These are phyloP conservation scores for Daldinia loculata DNA, from an alignment of 495 filamentous ascomycete genomes.

Conservation along the genomic window DNA sequence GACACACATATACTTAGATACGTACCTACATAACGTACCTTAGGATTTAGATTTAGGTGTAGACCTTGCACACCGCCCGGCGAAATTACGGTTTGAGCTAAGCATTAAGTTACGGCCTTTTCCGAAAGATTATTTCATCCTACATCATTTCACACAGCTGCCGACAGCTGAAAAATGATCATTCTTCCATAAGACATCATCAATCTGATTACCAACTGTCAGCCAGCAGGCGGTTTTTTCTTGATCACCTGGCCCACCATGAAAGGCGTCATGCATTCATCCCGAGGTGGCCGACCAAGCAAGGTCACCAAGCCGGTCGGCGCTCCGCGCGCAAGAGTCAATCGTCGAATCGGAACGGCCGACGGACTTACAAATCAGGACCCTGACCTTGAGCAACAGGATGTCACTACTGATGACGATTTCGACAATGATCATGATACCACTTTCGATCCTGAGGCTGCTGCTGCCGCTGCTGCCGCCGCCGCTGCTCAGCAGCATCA, in stretches of 20 bases:
- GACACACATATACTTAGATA: not conserved
- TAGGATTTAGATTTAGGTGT: not conserved
- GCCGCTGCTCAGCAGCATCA: constrained; percentile 33
- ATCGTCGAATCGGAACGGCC: constrained; percentile 41
- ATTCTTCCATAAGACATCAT: constrained; percentile 36
- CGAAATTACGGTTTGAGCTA: not conserved
- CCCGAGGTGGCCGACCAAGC: constrained; percentile 53
- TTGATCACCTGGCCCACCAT: constrained; percentile 39
- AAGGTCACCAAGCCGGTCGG: constrained; percentile 53
- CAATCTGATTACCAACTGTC: constrained; percentile 47
- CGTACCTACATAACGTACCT: not conserved
- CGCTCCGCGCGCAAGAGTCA: constrained; percentile 34
- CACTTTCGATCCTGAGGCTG: constrained; percentile 48
- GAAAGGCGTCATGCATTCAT: constrained; percentile 47
- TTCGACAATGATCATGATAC: constrained; percentile 28
- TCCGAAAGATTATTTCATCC: not conserved
- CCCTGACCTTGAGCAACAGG: constrained; percentile 28
- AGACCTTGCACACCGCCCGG: not conserved
- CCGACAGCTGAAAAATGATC: constrained; percentile 41
- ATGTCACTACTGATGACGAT: not conserved
- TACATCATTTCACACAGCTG: constrained; percentile 27
- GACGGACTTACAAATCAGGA: constrained; percentile 35
- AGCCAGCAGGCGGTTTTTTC: constrained; percentile 45
- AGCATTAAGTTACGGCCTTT: not conserved
- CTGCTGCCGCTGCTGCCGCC: constrained; percentile 48